phyloP scores from a whole-genome alignment of 2,329 filamentous ascomycete species.

The Colletotrichum chlorophyti region DNA sequence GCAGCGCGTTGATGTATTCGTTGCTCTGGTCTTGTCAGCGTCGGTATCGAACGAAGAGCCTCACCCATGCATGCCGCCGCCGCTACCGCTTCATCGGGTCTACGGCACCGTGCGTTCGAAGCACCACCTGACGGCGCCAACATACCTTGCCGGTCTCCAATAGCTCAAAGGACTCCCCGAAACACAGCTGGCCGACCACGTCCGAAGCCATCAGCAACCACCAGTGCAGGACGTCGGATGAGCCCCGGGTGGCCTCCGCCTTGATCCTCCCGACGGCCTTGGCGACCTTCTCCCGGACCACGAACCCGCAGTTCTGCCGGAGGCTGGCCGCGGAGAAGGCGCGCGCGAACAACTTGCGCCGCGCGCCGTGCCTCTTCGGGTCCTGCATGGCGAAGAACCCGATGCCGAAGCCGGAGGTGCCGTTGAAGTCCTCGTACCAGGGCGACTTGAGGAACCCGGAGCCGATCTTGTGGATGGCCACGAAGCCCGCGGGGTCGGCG shows the following conservation, averaged over 20 bases:
- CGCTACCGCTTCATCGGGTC: no score
- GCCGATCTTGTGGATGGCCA: slow-evolving; percentile 16
- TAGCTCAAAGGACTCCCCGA: slow-evolving; percentile 62
- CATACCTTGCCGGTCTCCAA: slow-evolving; percentile 56
- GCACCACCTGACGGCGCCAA: no score
- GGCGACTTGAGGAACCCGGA: slow-evolving; percentile 10
- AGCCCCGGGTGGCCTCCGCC: slow-evolving; percentile 47
- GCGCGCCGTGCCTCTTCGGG: slow-evolving; percentile 1
- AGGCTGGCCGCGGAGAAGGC: slow-evolving; percentile 46
- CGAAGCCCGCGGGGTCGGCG: slow-evolving; percentile 2
- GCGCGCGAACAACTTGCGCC: slow-evolving; percentile 48
- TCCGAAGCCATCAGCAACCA: slow-evolving; percentile 61
- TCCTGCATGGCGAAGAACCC: slow-evolving; percentile 4
- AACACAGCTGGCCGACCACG: slow-evolving; percentile 58
- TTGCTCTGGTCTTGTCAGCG: background rate
- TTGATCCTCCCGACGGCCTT: slow-evolving; percentile 50
- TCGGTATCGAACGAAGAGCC: background rate
- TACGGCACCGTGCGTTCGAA: no score
- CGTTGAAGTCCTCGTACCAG: background rate
- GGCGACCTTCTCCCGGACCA: slow-evolving; percentile 43
- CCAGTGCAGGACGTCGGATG: slow-evolving; percentile 59
- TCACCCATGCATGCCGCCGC: no score
- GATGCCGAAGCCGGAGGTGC: background rate
- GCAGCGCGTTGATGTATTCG: background rate
- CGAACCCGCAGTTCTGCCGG: slow-evolving; percentile 34